Evolutionary conservation across 106 monocot species (phyloP).

Genomic region (Acanthochlamys bracteata): DNA sequence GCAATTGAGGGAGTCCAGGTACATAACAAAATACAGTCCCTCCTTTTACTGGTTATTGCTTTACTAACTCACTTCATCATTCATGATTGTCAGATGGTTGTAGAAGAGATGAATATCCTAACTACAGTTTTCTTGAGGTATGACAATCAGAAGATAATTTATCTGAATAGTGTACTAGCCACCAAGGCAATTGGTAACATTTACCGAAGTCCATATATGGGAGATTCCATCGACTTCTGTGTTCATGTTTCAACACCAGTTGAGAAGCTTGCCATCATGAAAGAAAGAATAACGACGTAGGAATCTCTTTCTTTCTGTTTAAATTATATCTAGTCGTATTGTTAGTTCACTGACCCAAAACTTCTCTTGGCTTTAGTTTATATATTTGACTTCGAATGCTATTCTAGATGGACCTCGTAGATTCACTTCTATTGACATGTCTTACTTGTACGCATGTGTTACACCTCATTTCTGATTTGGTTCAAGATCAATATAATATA

Average conservation of each 20-base stretch:
- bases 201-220: conserved; percentile 21
- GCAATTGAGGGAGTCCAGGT: conserved; percentile 22
- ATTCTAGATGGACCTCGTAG: too few relatives aligned
- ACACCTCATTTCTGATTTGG: too few relatives aligned
- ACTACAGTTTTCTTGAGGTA: conserved; percentile 15
- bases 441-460: too few relatives aligned
- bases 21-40: neutral
- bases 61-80: neutral
- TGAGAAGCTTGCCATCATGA: conserved; percentile 14
- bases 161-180: conserved; percentile 11
- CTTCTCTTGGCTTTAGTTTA: too few relatives aligned
- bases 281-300: conserved; percentile 12
- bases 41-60: neutral
- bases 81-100: conserved; percentile 15
- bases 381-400: too few relatives aligned
- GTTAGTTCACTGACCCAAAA: too few relatives aligned
- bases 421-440: too few relatives aligned
- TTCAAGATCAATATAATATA: too few relatives aligned
- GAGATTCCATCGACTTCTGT: conserved; percentile 15
- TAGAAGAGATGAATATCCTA: conserved; percentile 24
- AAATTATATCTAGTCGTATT: too few relatives aligned
- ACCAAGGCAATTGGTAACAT: conserved; percentile 14
- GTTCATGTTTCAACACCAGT: conserved; percentile 20
- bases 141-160: conserved; percentile 14
- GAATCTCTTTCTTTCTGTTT: neutral